Percentiles rank a stretch among this genome's conserved stretches.
phyloP scores from a whole-genome alignment of 2,329 filamentous ascomycete genomes.

The Corynespora cassiicola region DNA sequence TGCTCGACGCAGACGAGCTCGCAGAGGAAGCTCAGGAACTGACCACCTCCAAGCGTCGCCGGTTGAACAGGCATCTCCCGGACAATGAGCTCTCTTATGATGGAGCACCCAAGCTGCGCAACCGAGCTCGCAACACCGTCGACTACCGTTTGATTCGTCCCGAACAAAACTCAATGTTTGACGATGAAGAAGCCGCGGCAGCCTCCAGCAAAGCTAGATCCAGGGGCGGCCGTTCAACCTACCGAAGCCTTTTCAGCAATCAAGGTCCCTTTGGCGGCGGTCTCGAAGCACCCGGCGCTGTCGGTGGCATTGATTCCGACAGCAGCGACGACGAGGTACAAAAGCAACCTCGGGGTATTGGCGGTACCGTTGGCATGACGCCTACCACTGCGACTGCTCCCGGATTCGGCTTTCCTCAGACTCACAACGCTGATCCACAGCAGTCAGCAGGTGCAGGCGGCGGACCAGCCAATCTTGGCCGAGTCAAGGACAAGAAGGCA shows the following conservation, averaged over 20 bases:
- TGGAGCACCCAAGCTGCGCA: slow-evolving; percentile 64
- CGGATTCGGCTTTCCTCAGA: slow-evolving; percentile 62
- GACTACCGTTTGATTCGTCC: slow-evolving; percentile 88
- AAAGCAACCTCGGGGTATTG: slow-evolving; percentile 60
- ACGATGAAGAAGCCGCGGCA: slow-evolving; percentile 74
- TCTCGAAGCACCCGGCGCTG: slow-evolving; percentile 74
- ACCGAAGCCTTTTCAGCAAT: slow-evolving; percentile 85
- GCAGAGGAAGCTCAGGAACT: slow-evolving; percentile 67
- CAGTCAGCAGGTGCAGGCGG: slow-evolving; percentile 59
- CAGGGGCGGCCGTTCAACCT: slow-evolving; percentile 61
- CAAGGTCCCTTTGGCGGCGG: slow-evolving; percentile 93
- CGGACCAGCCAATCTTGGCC: slow-evolving; percentile 84
- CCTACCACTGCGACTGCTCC: slow-evolving; percentile 60
- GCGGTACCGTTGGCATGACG: slow-evolving; percentile 70
- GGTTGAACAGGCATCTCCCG: slow-evolving; percentile 34
- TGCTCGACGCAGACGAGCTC: slow-evolving; percentile 50
- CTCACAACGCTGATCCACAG: slow-evolving; percentile 63
- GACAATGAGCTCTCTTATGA: slow-evolving; percentile 57
- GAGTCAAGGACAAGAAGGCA: slow-evolving; percentile 89
- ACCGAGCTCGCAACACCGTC: slow-evolving; percentile 71
- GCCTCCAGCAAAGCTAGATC: slow-evolving; percentile 73
- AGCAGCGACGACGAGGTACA: slow-evolving; percentile 94
- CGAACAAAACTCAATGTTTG: slow-evolving; percentile 72
- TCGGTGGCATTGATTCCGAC: slow-evolving; percentile 86
- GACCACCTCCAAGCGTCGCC: slow-evolving; percentile 55